Base-by-base conservation (phyloP, 495 filamentous ascomycete genomes). In the Hamigera avellanea region DNA sequence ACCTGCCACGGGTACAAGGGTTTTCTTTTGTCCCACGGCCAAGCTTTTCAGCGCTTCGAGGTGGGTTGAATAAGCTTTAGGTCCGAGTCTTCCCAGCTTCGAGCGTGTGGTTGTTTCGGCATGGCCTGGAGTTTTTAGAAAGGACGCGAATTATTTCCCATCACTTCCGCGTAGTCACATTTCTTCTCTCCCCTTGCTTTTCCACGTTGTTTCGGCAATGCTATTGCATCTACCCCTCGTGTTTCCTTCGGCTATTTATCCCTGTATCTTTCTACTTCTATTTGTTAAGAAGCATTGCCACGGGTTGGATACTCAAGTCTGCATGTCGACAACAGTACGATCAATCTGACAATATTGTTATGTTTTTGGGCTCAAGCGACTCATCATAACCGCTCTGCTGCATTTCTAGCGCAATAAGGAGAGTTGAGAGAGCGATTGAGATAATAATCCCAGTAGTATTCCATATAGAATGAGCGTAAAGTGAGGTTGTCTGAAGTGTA, bases 41-140 rank as follows among this genome's bases (percentile, higher is more conserved):
- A n/a, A n/a, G n/a, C n/a, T n/a, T n/a, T n/a, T 9, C 9, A 23
- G 9, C 21, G 21, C 21, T 23, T 23, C 21, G 21, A 23, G 9
- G 4, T 23, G 21, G n/a, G 9, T 23, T 23, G 21, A 23, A 23
- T 23, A 5, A 5, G 21, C 21, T 5, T 23, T 9, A 23, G 9
- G 9, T 23, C 9, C 21, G 4, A 9, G 4, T 23, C 21, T 23
- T 5, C 4, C 21, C 4, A 23, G 4, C n/a, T n/a, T n/a, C n/a
- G n/a, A n/a, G n/a, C 10, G 6, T 25, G 26, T 46, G 34, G 35
- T 45, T 48, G 30, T 33, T 56, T 54, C 43, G 51, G 56, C 61
- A 67, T 64, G 61, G 55, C 56, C 56, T 49, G 60, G 63, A 49
- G 63, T 60, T 56, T 50, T 53, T 55, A 46, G 56, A 58, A 65